phyloP scores from a whole-genome alignment of 2,329 filamentous ascomycete genomes.

The Huntiella savannae region DNA sequence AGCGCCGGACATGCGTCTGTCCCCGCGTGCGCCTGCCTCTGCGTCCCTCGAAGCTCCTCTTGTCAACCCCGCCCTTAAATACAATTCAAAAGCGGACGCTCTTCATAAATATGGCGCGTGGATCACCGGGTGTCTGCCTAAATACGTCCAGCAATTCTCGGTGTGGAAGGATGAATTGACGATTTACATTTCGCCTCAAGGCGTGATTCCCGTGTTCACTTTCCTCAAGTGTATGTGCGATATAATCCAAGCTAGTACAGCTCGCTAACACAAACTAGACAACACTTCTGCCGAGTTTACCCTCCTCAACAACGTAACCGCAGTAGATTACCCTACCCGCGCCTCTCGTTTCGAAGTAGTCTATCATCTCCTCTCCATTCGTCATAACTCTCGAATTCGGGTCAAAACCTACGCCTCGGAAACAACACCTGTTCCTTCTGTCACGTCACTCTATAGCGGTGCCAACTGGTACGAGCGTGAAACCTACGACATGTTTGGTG shows the following conservation, averaged over 20 bases:
- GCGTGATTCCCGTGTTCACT: constrained; percentile 75
- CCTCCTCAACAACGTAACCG: constrained; percentile 78
- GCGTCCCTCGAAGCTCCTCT: constrained; percentile 52
- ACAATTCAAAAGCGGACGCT: constrained; percentile 65
- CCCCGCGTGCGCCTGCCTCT: constrained; percentile 36
- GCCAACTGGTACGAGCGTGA: constrained; percentile 99
- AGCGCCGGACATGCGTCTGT: constrained; percentile 46
- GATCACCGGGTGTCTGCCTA: constrained; percentile 88
- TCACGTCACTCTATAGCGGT: constrained; percentile 73
- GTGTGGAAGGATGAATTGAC: constrained; percentile 99
- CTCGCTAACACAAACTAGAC: constrained; percentile 27
- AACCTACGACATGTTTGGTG: constrained; percentile 91
- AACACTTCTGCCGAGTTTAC: constrained; percentile 97
- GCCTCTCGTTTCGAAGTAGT: constrained; percentile 95
- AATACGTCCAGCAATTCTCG: constrained; percentile 97
- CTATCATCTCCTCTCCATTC: constrained; percentile 89
- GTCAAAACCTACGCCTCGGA: constrained; percentile 99
- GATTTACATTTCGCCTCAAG: constrained; percentile 76
- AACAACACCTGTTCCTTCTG: constrained; percentile 75
- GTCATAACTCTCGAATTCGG: constrained; percentile 88
- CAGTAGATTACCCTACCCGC: constrained; percentile 86
- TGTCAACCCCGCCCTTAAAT: constrained; percentile 87
- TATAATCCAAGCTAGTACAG: background rate
- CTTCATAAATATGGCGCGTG: constrained; percentile 93
- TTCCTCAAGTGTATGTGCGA: constrained; percentile 62